Evolutionary conservation across 805 yeast species (phyloP), one percentile per base, ranked within the genome.

Genomic region (Kuraishia piskuri): DNA sequence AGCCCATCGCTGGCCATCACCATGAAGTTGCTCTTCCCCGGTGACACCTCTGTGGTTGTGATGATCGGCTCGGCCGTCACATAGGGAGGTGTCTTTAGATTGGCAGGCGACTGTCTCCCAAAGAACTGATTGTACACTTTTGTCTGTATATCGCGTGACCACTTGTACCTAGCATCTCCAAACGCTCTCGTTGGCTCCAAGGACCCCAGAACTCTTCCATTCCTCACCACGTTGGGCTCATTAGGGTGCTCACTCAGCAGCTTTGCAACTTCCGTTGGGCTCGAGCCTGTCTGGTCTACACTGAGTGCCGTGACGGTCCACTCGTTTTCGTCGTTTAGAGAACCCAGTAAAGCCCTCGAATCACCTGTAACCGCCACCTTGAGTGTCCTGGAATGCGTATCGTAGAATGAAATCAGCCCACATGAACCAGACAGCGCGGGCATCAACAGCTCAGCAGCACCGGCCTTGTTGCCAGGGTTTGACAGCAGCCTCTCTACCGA

Each of bases 361-460:
- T 94, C 99, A 51, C 99, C 99, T 0, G 98, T 83, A 5, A 92
- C 96, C 0, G 99, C 98, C 37, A 94, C 96, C 58, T 89, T 84
- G 60, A 94, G 76, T 26, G 77, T 69, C 53, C 82, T 77, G 22
- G 89, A 74, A 52, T 79, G 77, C 0, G 96, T 82, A 68, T 94
- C 97, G 69, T 86, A 94, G 61, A 89, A 84, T 2, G 96, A 82
- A 55, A 94, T 74, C 57, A 94, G 75, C 0, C 96, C 97, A 72
- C 99, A 94, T 0, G 97, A 86, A 0, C 99, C 99, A 2, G 96
- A 86, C 46, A 95, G 76, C 2, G 98, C 99, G 3, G 99, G 97
- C 79, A 92, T 84, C 60, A 88, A 75, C 56, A 83, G 68, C 64
- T 84, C 89, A 1, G 91, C 82, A 1, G 90, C 86, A 48, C 76